These are phyloP conservation scores for Fusarium azukiicola DNA, from an alignment of 2,329 filamentous ascomycete genomes.

Conservation along the genomic window DNA sequence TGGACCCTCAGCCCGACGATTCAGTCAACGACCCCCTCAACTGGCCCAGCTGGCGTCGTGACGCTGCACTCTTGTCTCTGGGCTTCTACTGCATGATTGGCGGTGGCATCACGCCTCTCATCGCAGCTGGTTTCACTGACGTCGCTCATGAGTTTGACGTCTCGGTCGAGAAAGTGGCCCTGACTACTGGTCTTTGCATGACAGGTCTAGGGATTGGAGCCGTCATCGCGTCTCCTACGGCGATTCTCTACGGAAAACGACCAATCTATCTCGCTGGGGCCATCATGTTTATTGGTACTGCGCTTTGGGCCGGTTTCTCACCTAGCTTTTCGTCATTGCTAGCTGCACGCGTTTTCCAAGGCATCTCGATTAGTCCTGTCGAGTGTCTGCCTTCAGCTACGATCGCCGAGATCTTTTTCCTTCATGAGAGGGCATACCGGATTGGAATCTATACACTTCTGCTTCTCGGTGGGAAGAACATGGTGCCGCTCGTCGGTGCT, in stretches of 20 bases:
- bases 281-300: slow-evolving; percentile 2
- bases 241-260: slow-evolving; percentile 15
- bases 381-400: slow-evolving; percentile 81
- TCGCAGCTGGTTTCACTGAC: slow-evolving; percentile 11
- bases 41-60: slow-evolving; percentile 15
- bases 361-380: slow-evolving; percentile 10
- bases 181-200: slow-evolving; percentile 19
- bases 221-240: slow-evolving; percentile 15
- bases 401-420: slow-evolving; percentile 96
- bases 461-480: slow-evolving; percentile 93
- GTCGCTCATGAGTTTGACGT: slow-evolving; percentile 8
- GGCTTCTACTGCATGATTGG: slow-evolving; percentile 22
- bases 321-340: slow-evolving; percentile 6
- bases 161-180: background rate
- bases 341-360: slow-evolving; percentile 2
- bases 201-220: slow-evolving; percentile 13
- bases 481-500: slow-evolving; percentile 93
- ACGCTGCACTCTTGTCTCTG: slow-evolving; percentile 17
- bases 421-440: slow-evolving; percentile 94
- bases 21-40: slow-evolving; percentile 17
- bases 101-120: slow-evolving; percentile 20
- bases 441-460: slow-evolving; percentile 97
- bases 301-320: background rate
- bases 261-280: background rate
- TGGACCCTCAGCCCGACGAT: slow-evolving; percentile 15